Base-by-base conservation (phyloP, 495 filamentous ascomycete genomes). In the Oidiodendron maius region DNA sequence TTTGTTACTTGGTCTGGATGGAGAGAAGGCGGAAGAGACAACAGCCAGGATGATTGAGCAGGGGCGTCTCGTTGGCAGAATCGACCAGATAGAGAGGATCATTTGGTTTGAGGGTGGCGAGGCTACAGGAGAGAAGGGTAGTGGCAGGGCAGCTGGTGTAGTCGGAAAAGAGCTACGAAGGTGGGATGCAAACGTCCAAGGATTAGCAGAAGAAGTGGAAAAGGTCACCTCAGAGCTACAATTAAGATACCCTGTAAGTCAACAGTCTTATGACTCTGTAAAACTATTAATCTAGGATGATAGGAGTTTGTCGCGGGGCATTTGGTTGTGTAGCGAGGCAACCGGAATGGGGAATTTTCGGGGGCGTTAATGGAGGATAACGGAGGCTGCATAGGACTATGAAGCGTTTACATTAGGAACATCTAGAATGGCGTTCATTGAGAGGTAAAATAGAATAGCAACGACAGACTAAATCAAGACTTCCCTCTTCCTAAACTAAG, bases 1-100 rank as follows among this genome's bases (percentile, higher is more conserved):
- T 0, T 63, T 71, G 22, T 73, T 96, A 32, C 72, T 98, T 3
- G 91, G 86, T 0, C 69, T 95, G 2, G 83, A 83, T 24, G 83
- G 76, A 0, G 86, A 88, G 50, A 85, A 83, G 58, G 94, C 93
- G 15, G 94, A 97, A 72, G 82, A 84, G 16, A 95, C 89, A 43
- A 91, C 94, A 11, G 90, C 93, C 3, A 75, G 77, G 41, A 98
- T 98, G 93, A 89, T 97, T 53, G 91, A 96, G 67, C 89, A 96
- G 64, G 87, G 86, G 13, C 80, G 93, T 20, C 66, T 98, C 50
- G 76, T 77, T 1, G 93, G 93, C 8, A 80, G 81, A 40, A 96
- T 98, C 59, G 94, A 98, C 66, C 93, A 97, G 71, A 94, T 98
- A 60, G 87, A 90, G 51, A 72, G 86, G 12, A 64, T 91, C 9